Evolutionary conservation across 257 asterid species (phyloP).

Genomic region (Jasminum sambac): DNA sequence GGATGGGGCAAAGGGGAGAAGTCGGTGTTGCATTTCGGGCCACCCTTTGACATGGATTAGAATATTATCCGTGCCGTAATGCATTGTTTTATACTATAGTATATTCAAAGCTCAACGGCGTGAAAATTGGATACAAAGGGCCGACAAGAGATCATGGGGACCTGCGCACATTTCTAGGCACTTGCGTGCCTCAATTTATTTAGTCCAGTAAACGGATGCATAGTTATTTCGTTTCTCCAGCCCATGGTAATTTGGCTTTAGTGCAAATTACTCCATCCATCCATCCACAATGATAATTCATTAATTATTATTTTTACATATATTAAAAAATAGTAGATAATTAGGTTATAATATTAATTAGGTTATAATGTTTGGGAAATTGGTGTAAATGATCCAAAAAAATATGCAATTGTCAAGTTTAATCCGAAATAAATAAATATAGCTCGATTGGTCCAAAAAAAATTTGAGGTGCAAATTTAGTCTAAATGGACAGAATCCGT

Average conservation of each 20-base stretch:
- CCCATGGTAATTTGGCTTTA: not conserved
- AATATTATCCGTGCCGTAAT: not conserved
- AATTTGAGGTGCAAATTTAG: too few relatives aligned
- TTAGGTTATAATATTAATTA: too few relatives aligned
- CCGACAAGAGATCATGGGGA: conserved; percentile 26
- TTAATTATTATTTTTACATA: too few relatives aligned
- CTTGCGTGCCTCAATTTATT: not conserved
- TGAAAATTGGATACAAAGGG: conserved; percentile 20
- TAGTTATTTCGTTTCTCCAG: not conserved
- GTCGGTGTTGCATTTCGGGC: conserved; percentile 51
- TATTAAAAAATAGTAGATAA: too few relatives aligned
- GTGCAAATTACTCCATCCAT: too few relatives aligned
- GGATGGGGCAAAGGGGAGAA: conserved; percentile 24
- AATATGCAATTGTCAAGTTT: too few relatives aligned
- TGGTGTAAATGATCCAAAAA: too few relatives aligned
- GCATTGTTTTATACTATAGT: not conserved
- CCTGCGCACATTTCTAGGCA: conserved; percentile 16
- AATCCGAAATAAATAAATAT: too few relatives aligned
- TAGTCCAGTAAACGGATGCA: not conserved
- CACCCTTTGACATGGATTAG: conserved; percentile 30
- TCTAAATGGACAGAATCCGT: too few relatives aligned
- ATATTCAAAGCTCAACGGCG: not conserved
- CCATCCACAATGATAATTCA: too few relatives aligned
- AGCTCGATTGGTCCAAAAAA: too few relatives aligned
- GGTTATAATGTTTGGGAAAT: too few relatives aligned